Base-by-base conservation (phyloP, 257 asterid species). In the Solanum megistacrolobum region DNA sequence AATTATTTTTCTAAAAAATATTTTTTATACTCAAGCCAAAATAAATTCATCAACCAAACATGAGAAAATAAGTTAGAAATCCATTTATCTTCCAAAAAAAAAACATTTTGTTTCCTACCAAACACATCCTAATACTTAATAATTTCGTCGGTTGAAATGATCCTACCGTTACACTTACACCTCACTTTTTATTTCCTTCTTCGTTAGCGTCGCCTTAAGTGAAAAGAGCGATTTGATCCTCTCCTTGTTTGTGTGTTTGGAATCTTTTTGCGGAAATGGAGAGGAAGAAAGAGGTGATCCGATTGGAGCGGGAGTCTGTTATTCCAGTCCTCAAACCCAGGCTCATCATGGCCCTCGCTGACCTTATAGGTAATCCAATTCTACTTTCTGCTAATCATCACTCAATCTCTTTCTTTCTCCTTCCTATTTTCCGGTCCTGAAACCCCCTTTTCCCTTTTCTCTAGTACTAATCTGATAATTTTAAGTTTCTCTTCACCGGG, bases 281-380 rank as follows among this genome's bases (percentile, higher is more conserved):
- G 23, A 88, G 88, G 73, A 89, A 76, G 91, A 95, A 92, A 84
- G 98, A 96, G 62, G 96, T 97, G 87, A 96, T 97, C 88, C 98
- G 98, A 41, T 90, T 97, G 93, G 99, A 97, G 93, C 92, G 92
- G 36, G 99, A 97, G 91, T 90, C 99, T 36, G 99, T 97, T 9
- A 94, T 97, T 89, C 99, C 99, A 29, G 90, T 97, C 88, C 97
- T 97, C 91, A 97, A 97, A 92, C 99, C 99, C 81, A 97, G 92
- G 93, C 97, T 96, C 90, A 94, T 91, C 90, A 96, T 96, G 91
- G 98, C 95, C 89, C 91, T 97, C 85, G 94, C 99, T 68, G 95
- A 93, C 92, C 98, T 97, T 91, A 96, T 97, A 83, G 99, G 99
- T 96, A 90, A 71, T 86, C 27, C 71, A 62, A n/a, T n/a, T 62